Evolutionary conservation across 192 early-diverging fungal species (phyloP).

Genomic region (Coemansia asiatica): DNA sequence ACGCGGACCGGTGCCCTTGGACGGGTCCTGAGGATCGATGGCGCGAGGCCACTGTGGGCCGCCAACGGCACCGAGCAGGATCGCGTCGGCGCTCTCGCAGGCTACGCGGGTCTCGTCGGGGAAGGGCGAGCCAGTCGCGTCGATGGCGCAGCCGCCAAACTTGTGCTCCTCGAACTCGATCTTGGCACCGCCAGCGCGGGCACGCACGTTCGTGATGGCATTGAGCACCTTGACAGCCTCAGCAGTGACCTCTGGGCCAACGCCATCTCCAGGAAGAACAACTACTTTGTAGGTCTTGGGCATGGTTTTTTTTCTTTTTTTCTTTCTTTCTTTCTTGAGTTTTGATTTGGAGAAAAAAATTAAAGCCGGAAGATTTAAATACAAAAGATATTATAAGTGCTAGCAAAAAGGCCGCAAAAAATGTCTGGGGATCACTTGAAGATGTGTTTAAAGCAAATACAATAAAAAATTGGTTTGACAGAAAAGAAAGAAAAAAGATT

Average conservation of each 20-base stretch:
- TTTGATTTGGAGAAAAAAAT: no score
- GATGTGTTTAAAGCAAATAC: conserved; percentile 6
- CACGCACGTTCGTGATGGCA: conserved; percentile 65
- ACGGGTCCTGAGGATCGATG: conserved; percentile 64
- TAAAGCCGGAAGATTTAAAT: no score
- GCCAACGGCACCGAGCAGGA: conserved; percentile 96
- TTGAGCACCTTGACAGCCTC: conserved; percentile 91
- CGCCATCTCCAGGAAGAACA: conserved; percentile 89
- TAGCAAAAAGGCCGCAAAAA: neutral
- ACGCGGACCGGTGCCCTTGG: conserved; percentile 72
- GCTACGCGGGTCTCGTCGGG: conserved; percentile 80
- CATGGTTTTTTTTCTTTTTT: conserved; percentile 19
- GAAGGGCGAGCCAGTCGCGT: conserved; percentile 83
- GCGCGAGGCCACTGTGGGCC: conserved; percentile 91
- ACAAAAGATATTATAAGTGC: no score
- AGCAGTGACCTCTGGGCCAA: conserved; percentile 92
- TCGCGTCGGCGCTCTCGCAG: conserved; percentile 82
- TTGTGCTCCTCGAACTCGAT: conserved; percentile 77
- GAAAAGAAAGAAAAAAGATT: conserved; percentile 15
- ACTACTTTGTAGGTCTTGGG: conserved; percentile 62
- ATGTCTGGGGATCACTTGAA: no score
- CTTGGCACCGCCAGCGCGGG: conserved; percentile 58
- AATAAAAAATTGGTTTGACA: neutral
- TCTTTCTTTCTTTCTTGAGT: no score
- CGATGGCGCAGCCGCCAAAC: conserved; percentile 92